phyloP scores from a whole-genome alignment of 768 basidiomycete genomes.

The Pleurotus sapidus region DNA sequence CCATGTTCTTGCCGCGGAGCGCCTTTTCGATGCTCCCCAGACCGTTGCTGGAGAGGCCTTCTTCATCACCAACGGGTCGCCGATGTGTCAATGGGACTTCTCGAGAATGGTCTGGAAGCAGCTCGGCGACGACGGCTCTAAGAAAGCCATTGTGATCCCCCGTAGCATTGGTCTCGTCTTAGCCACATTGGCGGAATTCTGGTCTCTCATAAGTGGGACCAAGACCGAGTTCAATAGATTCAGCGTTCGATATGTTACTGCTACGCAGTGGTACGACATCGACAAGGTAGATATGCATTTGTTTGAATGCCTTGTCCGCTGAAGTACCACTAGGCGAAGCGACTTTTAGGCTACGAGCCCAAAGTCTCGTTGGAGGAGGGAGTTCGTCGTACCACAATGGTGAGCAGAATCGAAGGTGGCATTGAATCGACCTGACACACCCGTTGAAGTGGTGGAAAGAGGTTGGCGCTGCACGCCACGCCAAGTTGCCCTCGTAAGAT shows the following conservation, averaged over 20 bases:
- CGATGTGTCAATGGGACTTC: conserved; percentile 53
- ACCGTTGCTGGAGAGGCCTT: conserved; percentile 51
- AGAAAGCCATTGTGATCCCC: conserved; percentile 28
- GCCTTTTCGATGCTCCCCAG: conserved; percentile 6
- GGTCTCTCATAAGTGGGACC: conserved; percentile 35
- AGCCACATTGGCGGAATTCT: conserved; percentile 35
- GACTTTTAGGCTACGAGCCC: conserved; percentile 51
- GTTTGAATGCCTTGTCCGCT: background rate
- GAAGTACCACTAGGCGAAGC: conserved; percentile 23
- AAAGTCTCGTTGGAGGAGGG: conserved; percentile 46
- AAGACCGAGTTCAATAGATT: conserved; percentile 39
- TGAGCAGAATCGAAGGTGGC: background rate
- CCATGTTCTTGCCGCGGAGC: conserved; percentile 44
- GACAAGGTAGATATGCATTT: conserved; percentile 27
- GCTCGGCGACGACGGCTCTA: conserved; percentile 18
- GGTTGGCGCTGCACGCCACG: conserved; percentile 7
- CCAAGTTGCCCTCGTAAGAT: background rate
- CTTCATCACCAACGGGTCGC: conserved; percentile 59
- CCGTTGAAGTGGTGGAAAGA: conserved; percentile 12
- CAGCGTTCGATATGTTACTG: conserved; percentile 38
- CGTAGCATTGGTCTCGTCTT: conserved; percentile 33
- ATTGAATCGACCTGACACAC: background rate
- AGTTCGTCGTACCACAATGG: conserved; percentile 25
- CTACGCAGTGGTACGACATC: conserved; percentile 48
- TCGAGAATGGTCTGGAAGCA: conserved; percentile 36